Conservation (phyloP, 2,329 filamentous ascomycete genomes). For the Penicillium sp. region DNA sequence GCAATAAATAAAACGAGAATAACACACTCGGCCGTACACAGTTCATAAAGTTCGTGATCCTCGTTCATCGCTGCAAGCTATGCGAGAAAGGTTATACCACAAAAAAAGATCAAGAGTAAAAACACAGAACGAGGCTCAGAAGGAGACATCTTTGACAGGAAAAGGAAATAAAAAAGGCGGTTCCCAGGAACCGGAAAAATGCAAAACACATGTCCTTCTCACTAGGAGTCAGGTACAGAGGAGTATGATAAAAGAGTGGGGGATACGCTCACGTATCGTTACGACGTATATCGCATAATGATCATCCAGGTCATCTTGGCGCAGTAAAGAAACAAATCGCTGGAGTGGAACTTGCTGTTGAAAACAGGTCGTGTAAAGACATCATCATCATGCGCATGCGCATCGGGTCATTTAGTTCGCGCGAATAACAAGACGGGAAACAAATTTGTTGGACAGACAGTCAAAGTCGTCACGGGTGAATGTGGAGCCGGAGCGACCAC, state of each 20-base stretch:
- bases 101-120: slow-evolving; percentile 13
- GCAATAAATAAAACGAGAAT: slow-evolving; percentile 17
- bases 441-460: slow-evolving; percentile 93
- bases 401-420: slow-evolving; percentile 64
- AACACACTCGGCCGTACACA: slow-evolving; percentile 36
- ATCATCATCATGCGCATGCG: slow-evolving; percentile 25
- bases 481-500: slow-evolving; percentile 73
- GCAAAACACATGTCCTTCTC: slow-evolving; percentile 9
- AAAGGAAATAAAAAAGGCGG: slow-evolving; percentile 22
- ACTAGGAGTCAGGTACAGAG: slow-evolving; percentile 10
- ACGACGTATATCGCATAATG: slow-evolving; percentile 26
- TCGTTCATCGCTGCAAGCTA: slow-evolving; percentile 41
- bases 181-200: slow-evolving; percentile 17
- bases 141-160: slow-evolving; percentile 29
- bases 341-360: slow-evolving; percentile 17
- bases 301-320: slow-evolving; percentile 29
- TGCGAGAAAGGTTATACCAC: slow-evolving; percentile 40
- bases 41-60: slow-evolving; percentile 44
- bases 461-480: slow-evolving; percentile 94
- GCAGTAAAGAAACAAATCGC: slow-evolving; percentile 14
- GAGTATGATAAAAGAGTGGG: slow-evolving; percentile 14
- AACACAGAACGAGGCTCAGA: slow-evolving; percentile 16
- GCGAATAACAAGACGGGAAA: slow-evolving; percentile 93
- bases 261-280: slow-evolving; percentile 24
- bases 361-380: slow-evolving; percentile 24